phyloP scores from a whole-genome alignment of 352 stramenopile genomes.

The Achlya hypogyna region DNA sequence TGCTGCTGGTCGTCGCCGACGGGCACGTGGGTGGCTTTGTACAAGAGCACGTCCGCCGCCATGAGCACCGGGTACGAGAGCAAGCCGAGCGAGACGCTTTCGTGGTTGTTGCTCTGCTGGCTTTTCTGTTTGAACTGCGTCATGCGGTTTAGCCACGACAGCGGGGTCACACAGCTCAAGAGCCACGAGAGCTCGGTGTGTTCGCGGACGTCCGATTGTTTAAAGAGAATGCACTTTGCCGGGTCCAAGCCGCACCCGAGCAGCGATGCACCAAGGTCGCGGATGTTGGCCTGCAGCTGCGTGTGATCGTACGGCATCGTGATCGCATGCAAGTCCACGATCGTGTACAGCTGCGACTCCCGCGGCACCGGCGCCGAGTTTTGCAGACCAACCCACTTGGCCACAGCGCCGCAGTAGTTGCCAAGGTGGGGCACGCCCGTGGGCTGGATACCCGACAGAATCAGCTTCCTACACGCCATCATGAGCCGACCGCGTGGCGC shows the following conservation, averaged over 20 bases:
- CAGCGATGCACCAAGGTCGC: slow-evolving; percentile 90
- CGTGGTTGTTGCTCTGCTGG: slow-evolving; percentile 57
- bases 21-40: slow-evolving; percentile 94
- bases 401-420: slow-evolving; percentile 98
- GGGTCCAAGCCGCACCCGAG: slow-evolving; percentile 89
- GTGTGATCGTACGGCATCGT: slow-evolving; percentile 93
- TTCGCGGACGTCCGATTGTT: slow-evolving; percentile 60
- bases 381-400: slow-evolving; percentile 96
- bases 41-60: slow-evolving; percentile 98
- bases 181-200: slow-evolving; percentile 97
- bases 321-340: slow-evolving; percentile 98
- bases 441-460: slow-evolving; percentile 97
- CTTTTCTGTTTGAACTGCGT: slow-evolving; percentile 99
- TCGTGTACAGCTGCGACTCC: slow-evolving; percentile 44
- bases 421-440: slow-evolving; percentile 97
- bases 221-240: slow-evolving; percentile 61
- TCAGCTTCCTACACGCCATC: no score
- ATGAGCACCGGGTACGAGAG: slow-evolving; percentile 98
- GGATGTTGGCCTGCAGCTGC: slow-evolving; percentile 80
- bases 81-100: slow-evolving; percentile 49
- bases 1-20: slow-evolving; percentile 98
- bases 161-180: slow-evolving; percentile 94
- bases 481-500: no score
- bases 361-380: slow-evolving; percentile 23
- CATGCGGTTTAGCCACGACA: slow-evolving; percentile 98